Conservation (phyloP, 345 rosid genomes). For the Moringa oleifera region DNA sequence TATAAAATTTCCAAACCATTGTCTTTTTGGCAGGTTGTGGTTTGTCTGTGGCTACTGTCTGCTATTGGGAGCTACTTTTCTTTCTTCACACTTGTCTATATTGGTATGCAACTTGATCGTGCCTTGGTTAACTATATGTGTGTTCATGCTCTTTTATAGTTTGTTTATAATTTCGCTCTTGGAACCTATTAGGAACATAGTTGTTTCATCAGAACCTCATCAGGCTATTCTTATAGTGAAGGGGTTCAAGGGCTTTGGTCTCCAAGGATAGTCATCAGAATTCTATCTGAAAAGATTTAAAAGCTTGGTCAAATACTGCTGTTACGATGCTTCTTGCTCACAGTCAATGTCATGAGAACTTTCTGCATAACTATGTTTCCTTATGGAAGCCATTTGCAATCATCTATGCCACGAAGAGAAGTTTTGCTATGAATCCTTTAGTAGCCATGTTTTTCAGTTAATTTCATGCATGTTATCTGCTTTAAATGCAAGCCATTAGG, state of each 20-base stretch:
- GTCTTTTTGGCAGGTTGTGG: slow-evolving; percentile 62
- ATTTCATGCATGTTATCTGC: neutral
- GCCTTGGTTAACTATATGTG: neutral
- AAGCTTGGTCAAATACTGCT: slow-evolving; percentile 1
- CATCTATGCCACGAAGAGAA: neutral
- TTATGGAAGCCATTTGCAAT: neutral
- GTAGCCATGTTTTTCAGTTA: no score
- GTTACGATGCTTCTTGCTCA: neutral
- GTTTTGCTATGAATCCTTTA: no score
- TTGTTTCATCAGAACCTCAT: neutral
- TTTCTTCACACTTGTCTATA: slow-evolving; percentile 78
- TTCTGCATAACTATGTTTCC: neutral
- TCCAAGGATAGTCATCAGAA: neutral
- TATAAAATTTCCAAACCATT: neutral
- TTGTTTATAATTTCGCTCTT: neutral
- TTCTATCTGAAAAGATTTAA: neutral
- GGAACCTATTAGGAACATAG: neutral
- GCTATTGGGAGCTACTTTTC: slow-evolving; percentile 76
- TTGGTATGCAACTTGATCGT: slow-evolving; percentile 40
- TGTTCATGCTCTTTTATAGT: neutral
- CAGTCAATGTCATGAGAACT: neutral
- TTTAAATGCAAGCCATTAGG: neutral
- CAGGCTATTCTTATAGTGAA: neutral
- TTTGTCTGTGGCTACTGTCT: slow-evolving; percentile 84
- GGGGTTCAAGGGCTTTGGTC: neutral